Percentiles rank a stretch among this genome's conserved stretches.
Evolutionary conservation across 345 rosid species (phyloP).

Genomic region (Viola odorata): DNA sequence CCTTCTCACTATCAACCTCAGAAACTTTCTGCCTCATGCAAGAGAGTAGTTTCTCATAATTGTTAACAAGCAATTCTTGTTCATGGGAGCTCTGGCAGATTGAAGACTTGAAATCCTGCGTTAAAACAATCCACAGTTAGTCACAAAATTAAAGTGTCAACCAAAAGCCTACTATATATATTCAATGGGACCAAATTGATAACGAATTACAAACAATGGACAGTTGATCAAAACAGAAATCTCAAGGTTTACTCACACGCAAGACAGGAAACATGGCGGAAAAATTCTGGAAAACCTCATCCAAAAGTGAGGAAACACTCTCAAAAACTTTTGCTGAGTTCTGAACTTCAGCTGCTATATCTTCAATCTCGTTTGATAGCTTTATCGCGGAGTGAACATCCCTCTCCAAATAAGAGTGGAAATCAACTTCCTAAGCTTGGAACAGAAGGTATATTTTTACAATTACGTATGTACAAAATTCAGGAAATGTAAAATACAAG

Average conservation of each 20-base stretch:
- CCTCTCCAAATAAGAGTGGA: constrained; percentile 28
- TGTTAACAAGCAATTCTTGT: constrained; percentile 37
- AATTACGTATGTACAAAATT: neutral
- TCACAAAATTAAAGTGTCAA: neutral
- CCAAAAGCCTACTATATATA: neutral
- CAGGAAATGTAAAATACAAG: constrained; percentile 11
- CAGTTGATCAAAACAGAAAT: neutral
- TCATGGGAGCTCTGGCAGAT: constrained; percentile 39
- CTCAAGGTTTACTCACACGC: constrained; percentile 45
- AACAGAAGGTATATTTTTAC: neutral
- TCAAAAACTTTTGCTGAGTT: constrained; percentile 39
- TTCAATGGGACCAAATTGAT: neutral
- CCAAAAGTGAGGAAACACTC: constrained; percentile 38
- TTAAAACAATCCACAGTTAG: neutral
- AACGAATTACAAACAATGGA: neutral
- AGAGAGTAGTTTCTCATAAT: constrained; percentile 34
- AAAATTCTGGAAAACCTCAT: constrained; percentile 55
- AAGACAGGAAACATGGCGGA: constrained; percentile 35
- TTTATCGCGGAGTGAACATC: constrained; percentile 29
- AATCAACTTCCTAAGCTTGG: constrained; percentile 13
- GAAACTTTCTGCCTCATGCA: constrained; percentile 40
- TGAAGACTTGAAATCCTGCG: constrained; percentile 59
- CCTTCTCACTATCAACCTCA: constrained; percentile 67
- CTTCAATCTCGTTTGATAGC: constrained; percentile 53
- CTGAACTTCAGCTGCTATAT: constrained; percentile 44